Evolutionary conservation across 208 protist species (phyloP).

Genomic region (Borovskyia barvae): DNA sequence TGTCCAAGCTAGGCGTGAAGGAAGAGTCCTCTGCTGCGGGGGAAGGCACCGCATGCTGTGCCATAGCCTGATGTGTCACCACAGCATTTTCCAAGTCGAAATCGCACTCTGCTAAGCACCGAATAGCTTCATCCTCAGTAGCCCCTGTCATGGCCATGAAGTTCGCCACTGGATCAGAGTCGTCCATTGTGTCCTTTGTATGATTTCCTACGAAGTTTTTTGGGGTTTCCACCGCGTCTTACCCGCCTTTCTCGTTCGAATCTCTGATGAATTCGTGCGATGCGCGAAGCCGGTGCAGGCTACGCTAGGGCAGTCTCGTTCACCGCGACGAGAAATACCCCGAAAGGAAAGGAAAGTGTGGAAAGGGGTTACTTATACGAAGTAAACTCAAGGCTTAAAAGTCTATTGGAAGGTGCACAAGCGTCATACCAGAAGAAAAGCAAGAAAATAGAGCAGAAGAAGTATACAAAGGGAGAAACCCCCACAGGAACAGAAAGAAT

Average conservation of each 20-base stretch:
- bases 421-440: background rate
- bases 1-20: conserved; percentile 17
- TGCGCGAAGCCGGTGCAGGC: too few species aligned
- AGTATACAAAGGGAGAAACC: background rate
- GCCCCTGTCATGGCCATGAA: conserved; percentile 72
- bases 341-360: too few species aligned
- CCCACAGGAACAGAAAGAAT: background rate
- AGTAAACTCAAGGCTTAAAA: background rate
- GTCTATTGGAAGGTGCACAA: background rate
- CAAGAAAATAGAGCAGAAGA: conserved; percentile 1
- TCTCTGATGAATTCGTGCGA: too few species aligned
- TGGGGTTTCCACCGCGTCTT: too few species aligned
- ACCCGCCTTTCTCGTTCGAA: too few species aligned
- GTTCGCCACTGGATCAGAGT: conserved; percentile 51
- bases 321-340: too few species aligned
- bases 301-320: too few species aligned
- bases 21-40: conserved; percentile 3
- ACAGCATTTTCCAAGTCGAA: conserved; percentile 59
- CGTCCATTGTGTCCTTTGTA: conserved; percentile 30
- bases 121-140: conserved; percentile 54
- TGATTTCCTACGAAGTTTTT: too few species aligned
- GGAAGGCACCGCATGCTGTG: background rate
- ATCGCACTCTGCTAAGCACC: conserved; percentile 45
- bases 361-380: background rate
- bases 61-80: conserved; percentile 31